Evolutionary conservation across 176 grass and related monocot genomes (phyloP).

Genomic region (Carex pumila): DNA sequence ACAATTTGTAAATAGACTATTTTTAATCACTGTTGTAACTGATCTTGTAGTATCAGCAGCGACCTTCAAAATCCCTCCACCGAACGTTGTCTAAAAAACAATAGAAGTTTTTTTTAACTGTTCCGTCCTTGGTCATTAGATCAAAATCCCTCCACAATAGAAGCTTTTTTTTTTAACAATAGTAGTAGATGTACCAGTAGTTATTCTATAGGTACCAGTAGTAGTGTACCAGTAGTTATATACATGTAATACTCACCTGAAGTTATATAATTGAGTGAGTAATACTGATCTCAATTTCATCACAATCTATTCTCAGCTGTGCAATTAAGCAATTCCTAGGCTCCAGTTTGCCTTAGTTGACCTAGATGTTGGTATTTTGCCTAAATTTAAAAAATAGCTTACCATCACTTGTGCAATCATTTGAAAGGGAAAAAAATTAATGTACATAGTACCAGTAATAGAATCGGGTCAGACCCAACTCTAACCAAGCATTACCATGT

Average conservation of each 20-base stretch:
- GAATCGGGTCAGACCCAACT: too few species aligned
- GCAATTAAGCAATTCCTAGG: background rate
- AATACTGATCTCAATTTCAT: background rate
- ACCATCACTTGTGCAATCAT: background rate
- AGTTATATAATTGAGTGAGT: background rate
- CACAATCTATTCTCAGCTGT: background rate
- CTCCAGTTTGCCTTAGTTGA: background rate
- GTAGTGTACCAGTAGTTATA: too few species aligned
- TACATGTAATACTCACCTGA: background rate
- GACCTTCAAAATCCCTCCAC: background rate
- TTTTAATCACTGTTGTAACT: background rate
- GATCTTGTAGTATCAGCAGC: background rate
- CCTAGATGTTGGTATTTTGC: background rate
- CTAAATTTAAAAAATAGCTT: background rate
- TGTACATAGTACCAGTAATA: background rate
- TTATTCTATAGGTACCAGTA: too few species aligned
- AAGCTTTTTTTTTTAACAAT: too few species aligned
- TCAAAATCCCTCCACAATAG: background rate
- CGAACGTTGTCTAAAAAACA: background rate
- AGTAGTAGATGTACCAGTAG: too few species aligned
- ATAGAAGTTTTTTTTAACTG: background rate
- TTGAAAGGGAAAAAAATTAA: background rate
- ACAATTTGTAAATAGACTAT: background rate
- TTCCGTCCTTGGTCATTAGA: background rate
- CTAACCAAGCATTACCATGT: too few species aligned